Evolutionary conservation across 345 rosid genomes (phyloP), one percentile per base, ranked within the genome.

Genomic region (Dipteronia dyeriana): DNA sequence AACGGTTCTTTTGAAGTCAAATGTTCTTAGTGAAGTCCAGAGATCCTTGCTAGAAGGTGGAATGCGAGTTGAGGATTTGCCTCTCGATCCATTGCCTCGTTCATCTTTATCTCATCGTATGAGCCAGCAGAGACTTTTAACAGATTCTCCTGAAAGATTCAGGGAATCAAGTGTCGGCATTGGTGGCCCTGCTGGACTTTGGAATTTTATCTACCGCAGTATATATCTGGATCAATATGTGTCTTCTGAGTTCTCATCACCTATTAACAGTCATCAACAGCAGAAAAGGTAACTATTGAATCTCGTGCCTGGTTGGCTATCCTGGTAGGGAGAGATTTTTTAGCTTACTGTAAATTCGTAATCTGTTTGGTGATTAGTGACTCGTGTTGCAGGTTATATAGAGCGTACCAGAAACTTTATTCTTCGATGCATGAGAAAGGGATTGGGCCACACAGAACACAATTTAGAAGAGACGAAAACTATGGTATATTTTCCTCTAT

Each of bases 131-230:
- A 86, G 79, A 68, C 80, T 47, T 61, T 76, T 82, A 38, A 82
- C 88, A 23, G 81, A 89, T 77, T 85, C 85, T 80, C 86, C 86
- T 53, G 91, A 89, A 68, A 81, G 82, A 82, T 54, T 81, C 66
- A 83, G 76, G 66, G 93, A 94, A 64, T 80, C 90, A 16, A 78
- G 78, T 82, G 82, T 81, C 72, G 96, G 98, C 70, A 84, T 88
- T 19, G 98, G 99, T 75, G 99, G 98, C 72, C 97, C 97, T 62
- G 90, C 91, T 69, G 99, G 98, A 82, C 90, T 97, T 47, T 94
- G 98, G 98, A 97, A 97, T 90, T 97, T 97, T 85, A 91, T 97
- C 53, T 97, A 97, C 74, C 98, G 96, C 71, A 97, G 99, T 79
- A 86, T 92, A 77, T 92, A 87, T 88, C 87, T 97, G 84, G 98